Evolutionary conservation across 129 eudicot genomes (phyloP), one percentile per base, ranked within the genome.

Genomic region (Artemisia annua): DNA sequence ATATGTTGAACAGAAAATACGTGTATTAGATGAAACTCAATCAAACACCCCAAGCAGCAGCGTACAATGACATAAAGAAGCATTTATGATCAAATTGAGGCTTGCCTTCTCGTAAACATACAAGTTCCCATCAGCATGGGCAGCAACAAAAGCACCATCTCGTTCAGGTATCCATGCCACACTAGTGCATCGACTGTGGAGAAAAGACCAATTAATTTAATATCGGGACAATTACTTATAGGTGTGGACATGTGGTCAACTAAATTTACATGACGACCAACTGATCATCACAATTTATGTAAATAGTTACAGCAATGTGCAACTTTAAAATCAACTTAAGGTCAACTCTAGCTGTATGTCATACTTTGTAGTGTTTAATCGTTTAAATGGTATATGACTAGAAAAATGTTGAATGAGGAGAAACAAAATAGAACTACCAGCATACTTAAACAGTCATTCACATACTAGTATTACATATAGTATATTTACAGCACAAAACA

Each of bases 71-170:
- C 51, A 58, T 8, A 7, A 46, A 30, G 63, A 13, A 68, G 66
- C 16, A 22, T 35, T n/a, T 19, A 67, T 61, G 72, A 63, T 59
- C 61, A 74, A 75, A 70, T 44, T 46, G 44, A 26, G 73, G 83
- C 92, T 85, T 83, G 84, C 92, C 95, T 91, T 91, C 64, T 91
- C 97, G 82, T 88, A 88, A 48, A 84, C 85, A 75, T 85, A 91
- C 82, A 91, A 72, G 88, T 91, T 91, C 74, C 97, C 97, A 82
- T 91, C 95, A 17, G 95, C 95, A 82, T 88, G 95, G 28, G 85
- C 91, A 80, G 81, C 95, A 57, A 86, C 80, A 70, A 91, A 91
- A 65, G 91, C 75, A 46, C 97, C 97, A 78, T 88, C 97, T 56
- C 91, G 86, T 67, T 86, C 87, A 64, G 95, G 97, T 64, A 91